Percentiles rank a stretch among this genome's conserved stretches.
phyloP scores from a whole-genome alignment of 768 basidiomycete genomes.

The Pisolithus albus region DNA sequence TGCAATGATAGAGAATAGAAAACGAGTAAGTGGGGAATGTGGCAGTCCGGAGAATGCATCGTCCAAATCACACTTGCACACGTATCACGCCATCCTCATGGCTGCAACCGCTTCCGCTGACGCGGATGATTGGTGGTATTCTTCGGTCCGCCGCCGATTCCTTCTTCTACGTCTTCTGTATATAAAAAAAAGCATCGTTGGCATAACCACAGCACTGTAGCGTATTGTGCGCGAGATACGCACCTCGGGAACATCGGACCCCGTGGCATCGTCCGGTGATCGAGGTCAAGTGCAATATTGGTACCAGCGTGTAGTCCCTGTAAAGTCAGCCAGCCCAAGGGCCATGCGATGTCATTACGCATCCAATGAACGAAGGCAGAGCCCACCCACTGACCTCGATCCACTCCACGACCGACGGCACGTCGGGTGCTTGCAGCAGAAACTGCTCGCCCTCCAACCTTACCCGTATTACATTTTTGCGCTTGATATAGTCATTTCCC shows the following conservation, averaged over 20 bases:
- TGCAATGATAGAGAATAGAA: too few species aligned
- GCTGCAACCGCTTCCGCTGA: not conserved
- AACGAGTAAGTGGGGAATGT: not conserved
- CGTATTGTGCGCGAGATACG: not conserved
- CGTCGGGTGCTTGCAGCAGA: constrained; percentile 79
- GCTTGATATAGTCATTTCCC: constrained; percentile 90
- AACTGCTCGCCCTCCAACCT: constrained; percentile 96
- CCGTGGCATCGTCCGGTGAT: constrained; percentile 86
- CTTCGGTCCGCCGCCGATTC: constrained; percentile 14
- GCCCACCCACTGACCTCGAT: constrained; percentile 67
- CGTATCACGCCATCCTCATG: not conserved
- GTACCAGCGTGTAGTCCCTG: constrained; percentile 87
- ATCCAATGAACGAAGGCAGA: not conserved
- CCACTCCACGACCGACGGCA: constrained; percentile 85
- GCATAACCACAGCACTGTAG: not conserved
- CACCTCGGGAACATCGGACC: constrained; percentile 82
- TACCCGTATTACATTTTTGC: constrained; percentile 89
- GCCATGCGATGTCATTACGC: constrained; percentile 4
- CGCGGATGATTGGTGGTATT: not conserved
- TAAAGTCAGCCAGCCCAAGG: not conserved
- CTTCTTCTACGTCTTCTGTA: constrained; percentile 26
- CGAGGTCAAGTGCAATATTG: constrained; percentile 88
- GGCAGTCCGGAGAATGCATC: not conserved
- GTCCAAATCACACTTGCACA: not conserved
- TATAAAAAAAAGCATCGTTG: constrained; percentile 2